These are phyloP conservation scores for Claviceps lovelessii DNA, from an alignment of 2,329 filamentous ascomycete species.

Conservation along the genomic window DNA sequence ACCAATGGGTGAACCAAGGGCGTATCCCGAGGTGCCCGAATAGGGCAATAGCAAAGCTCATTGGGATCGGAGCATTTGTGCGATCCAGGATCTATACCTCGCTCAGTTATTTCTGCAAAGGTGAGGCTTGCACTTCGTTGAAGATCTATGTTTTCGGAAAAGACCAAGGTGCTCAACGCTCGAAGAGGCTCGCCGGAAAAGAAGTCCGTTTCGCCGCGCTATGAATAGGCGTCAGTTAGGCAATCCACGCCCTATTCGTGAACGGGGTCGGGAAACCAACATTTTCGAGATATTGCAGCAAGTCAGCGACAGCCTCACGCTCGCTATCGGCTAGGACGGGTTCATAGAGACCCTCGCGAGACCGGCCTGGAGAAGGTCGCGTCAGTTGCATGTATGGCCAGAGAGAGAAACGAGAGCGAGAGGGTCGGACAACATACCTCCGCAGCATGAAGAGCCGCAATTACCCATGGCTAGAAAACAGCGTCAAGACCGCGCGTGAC, in stretches of 20 bases:
- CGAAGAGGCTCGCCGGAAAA: conserved; percentile 90
- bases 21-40: not conserved
- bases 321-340: conserved; percentile 88
- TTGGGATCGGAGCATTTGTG: not conserved
- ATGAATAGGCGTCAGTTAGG: conserved; percentile 7
- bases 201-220: conserved; percentile 97
- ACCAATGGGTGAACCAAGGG: not conserved
- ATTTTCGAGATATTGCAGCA: conserved; percentile 92
- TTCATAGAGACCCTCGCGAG: conserved; percentile 71
- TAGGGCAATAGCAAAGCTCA: not conserved
- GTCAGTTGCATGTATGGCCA: conserved; percentile 14
- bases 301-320: conserved; percentile 87
- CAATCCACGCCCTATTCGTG: not conserved
- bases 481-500: not conserved
- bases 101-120: conserved; percentile 95
- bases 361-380: conserved; percentile 40
- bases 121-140: conserved; percentile 95
- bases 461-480: conserved; percentile 38
- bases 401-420: conserved; percentile 4
- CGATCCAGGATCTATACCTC: conserved; percentile 48
- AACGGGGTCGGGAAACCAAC: conserved; percentile 36
- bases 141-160: conserved; percentile 96
- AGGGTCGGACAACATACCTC: conserved; percentile 19
- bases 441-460: conserved; percentile 46
- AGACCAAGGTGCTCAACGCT: conserved; percentile 88